Percentiles rank a stretch among this genome's conserved stretches.
phyloP scores from a whole-genome alignment of 805 yeast species.

The Hanseniaspora opuntiae region DNA sequence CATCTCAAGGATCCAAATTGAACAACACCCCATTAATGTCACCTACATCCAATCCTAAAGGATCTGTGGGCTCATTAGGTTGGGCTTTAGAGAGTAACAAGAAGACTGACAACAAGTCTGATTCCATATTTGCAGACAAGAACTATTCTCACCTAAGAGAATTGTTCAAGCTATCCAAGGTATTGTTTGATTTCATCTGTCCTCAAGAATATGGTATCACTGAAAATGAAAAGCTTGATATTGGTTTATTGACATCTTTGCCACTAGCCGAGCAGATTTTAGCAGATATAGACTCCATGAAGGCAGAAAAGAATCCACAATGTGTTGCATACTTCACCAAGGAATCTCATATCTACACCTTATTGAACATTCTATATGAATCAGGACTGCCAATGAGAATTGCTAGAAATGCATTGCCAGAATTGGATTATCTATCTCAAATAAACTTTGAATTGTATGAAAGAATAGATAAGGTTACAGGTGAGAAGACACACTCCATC shows the following conservation, averaged over 20 bases:
- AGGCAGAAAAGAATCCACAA: slow-evolving; percentile 65
- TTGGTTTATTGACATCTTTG: slow-evolving; percentile 83
- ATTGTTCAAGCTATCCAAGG: slow-evolving; percentile 77
- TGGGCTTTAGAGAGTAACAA: slow-evolving; percentile 47
- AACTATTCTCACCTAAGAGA: slow-evolving; percentile 73
- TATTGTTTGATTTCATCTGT: slow-evolving; percentile 88
- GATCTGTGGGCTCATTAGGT: slow-evolving; percentile 52
- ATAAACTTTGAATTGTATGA: slow-evolving; percentile 89
- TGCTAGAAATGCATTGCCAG: slow-evolving; percentile 90
- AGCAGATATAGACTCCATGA: slow-evolving; percentile 66
- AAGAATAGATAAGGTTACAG: slow-evolving; percentile 45
- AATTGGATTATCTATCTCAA: slow-evolving; percentile 86
- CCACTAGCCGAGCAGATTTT: slow-evolving; percentile 85
- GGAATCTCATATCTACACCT: slow-evolving; percentile 90
- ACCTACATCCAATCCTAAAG: slow-evolving; percentile 15
- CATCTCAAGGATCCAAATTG: background rate
- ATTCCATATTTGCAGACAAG: slow-evolving; percentile 58
- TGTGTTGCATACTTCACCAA: slow-evolving; percentile 86
- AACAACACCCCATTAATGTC: slow-evolving; percentile 17
- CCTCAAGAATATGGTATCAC: slow-evolving; percentile 98
- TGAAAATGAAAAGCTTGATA: slow-evolving; percentile 86
- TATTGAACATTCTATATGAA: slow-evolving; percentile 79
- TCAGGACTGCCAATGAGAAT: slow-evolving; percentile 90
- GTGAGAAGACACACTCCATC: slow-evolving; percentile 74
- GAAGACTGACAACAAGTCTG: slow-evolving; percentile 18